These are phyloP conservation scores for Annulohypoxylon nitens DNA, from an alignment of 495 filamentous ascomycete genomes.

Conservation along the genomic window DNA sequence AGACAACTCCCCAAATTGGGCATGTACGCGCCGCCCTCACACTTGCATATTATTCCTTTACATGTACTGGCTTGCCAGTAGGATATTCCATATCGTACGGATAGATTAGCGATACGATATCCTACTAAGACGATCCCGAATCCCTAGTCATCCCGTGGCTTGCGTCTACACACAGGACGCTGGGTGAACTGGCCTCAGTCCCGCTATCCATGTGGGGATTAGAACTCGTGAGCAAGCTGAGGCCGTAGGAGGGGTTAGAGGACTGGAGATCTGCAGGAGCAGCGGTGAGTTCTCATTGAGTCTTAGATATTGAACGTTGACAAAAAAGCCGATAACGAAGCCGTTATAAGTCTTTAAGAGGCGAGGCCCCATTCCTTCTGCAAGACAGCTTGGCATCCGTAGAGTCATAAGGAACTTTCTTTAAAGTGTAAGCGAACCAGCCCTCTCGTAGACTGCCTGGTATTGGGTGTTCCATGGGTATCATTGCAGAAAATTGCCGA, in stretches of 20 bases:
- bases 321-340: neutral
- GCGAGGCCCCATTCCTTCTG: conserved; percentile 15
- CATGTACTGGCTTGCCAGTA: neutral
- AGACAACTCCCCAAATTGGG: neutral
- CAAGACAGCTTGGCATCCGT: conserved; percentile 27
- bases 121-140: neutral
- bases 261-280: neutral
- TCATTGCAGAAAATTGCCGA: conserved; percentile 14
- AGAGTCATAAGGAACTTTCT: neutral
- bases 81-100: neutral
- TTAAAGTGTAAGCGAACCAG: conserved; percentile 12
- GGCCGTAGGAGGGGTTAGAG: neutral
- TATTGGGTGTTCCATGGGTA: neutral
- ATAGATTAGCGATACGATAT: neutral
- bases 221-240: neutral
- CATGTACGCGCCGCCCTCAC: neutral
- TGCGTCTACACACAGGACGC: conserved; percentile 5
- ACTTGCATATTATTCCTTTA: neutral
- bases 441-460: neutral
- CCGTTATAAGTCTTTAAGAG: neutral
- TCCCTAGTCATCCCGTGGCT: neutral
- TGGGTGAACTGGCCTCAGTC: neutral
- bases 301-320: neutral
- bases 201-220: conserved; percentile 3
- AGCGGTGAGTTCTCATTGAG: neutral